Base-by-base conservation (phyloP, 164 flowering plant genomes). In the Tinospora cordifolia region DNA sequence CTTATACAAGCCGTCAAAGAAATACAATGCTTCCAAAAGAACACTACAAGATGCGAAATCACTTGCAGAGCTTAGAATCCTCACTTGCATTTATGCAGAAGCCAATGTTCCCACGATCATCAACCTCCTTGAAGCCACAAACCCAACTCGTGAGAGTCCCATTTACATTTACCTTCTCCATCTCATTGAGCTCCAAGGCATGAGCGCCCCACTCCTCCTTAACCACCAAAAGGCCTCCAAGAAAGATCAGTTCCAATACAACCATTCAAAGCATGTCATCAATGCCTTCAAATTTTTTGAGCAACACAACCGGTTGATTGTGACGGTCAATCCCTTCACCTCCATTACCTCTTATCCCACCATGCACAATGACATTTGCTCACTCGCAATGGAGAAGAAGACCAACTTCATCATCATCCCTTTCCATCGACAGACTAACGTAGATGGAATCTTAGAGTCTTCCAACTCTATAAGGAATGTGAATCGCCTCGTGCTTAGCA, bases 351-450 rank as follows among this genome's bases (percentile, higher is more conserved):
- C 71, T 39, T 75, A 39, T 22, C 67, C 40, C 0, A 74, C 78
- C 7, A 83, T 83, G 85, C 85, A 87, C 71, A 77, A 79, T 3
- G 90, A 87, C 39, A 71, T 88, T 6, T 80, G 83, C 65, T 63
- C 68, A 6, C 34, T 88, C 0, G 89, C 85, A 0, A 1, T 71
- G 0, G 82, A 87, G 26, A 71, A 77, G 70, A 65, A 62, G 22
- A 77, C 79, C 22, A 70, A n/a, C 41, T 26, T 87, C 0, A 54
- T 87, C 2, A 81, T 88, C 22, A 5, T 88, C 15, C 88, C 93
- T 0, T 87, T 83, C 41, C 90, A 87, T 74, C 83, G 79, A 77
- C 77, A 74, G 12, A 78, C 82, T 82, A 75, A 72, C 9, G 71
- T 79, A 0, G 82, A 75, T 12, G 84, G 84, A 12, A 9, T 36